A percentile compares a stretch with the other conserved stretches of the same genome.
Conservation (phyloP, 345 rosid genomes). For the Salix dunnii region DNA sequence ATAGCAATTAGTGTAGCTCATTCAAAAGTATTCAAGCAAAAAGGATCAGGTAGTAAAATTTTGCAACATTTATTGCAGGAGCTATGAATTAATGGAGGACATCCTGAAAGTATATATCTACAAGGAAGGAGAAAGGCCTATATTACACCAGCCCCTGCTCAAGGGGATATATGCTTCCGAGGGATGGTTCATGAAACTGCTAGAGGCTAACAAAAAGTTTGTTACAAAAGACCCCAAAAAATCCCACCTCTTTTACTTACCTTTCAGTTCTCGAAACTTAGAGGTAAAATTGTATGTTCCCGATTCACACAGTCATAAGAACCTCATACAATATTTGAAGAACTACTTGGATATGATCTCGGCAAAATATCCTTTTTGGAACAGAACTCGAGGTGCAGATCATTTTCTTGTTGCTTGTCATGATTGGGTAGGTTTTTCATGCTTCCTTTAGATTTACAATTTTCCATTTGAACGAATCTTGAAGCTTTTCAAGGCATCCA, state of each 20-base stretch:
- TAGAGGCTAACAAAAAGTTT: constrained; percentile 62
- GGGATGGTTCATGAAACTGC: constrained; percentile 95
- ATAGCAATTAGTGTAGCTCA: not conserved
- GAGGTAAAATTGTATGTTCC: constrained; percentile 67
- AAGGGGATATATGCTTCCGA: constrained; percentile 95
- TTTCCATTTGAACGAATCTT: not conserved
- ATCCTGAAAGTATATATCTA: constrained; percentile 77
- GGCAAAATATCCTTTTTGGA: constrained; percentile 76
- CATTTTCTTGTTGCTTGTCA: constrained; percentile 97
- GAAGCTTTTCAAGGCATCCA: not conserved
- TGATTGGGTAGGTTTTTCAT: constrained; percentile 67
- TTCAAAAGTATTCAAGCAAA: not conserved
- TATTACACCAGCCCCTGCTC: constrained; percentile 64
- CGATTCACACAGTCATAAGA: constrained; percentile 62
- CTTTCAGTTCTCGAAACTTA: constrained; percentile 81
- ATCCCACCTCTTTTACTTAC: constrained; percentile 88
- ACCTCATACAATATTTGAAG: constrained; percentile 60
- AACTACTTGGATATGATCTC: constrained; percentile 56
- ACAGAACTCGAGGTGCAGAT: constrained; percentile 82
- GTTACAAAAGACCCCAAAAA: constrained; percentile 54
- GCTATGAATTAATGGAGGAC: constrained; percentile 88
- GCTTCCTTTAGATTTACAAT: constrained; percentile 6
- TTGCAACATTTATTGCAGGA: constrained; percentile 45
- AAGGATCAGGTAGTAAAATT: not conserved
- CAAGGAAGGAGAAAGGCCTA: constrained; percentile 77